These are phyloP conservation scores for Melastoma candidum DNA, from an alignment of 441 rosid species.

Conservation along the genomic window DNA sequence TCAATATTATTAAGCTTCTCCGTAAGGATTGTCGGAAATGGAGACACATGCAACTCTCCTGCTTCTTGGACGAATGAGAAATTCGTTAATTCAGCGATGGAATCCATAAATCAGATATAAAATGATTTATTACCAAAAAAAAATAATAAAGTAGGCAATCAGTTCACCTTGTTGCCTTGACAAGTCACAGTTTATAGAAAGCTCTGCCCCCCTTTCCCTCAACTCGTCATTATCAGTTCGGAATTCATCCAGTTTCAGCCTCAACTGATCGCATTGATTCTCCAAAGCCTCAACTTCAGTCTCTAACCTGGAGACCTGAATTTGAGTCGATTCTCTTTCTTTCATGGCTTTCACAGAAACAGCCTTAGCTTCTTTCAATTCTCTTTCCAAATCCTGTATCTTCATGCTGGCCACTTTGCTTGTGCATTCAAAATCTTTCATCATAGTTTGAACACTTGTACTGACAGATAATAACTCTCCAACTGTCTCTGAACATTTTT, in stretches of 20 bases:
- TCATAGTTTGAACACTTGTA: constrained; percentile 28
- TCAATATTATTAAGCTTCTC: constrained; percentile 50
- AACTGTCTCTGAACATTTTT: constrained; percentile 27
- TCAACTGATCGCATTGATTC: constrained; percentile 39
- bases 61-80: constrained; percentile 34
- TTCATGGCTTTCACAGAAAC: constrained; percentile 31
- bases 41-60: constrained; percentile 40
- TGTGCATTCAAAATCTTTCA: constrained; percentile 43
- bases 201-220: constrained; percentile 51
- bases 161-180: constrained; percentile 39
- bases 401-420: constrained; percentile 38
- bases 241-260: constrained; percentile 34
- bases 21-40: constrained; percentile 42
- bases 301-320: constrained; percentile 49
- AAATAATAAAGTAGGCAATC: constrained; percentile 7
- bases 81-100: not conserved
- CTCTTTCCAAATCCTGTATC: constrained; percentile 53
- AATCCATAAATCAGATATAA: constrained; percentile 8
- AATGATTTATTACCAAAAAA: constrained; percentile 9
- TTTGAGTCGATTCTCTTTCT: constrained; percentile 48
- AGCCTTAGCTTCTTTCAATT: constrained; percentile 31
- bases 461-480: constrained; percentile 41
- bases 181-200: constrained; percentile 23
- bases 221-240: constrained; percentile 39
- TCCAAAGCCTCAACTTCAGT: constrained; percentile 36